A percentile compares a stretch with the other conserved stretches of the same genome.
Evolutionary conservation across 192 early-diverging fungal species (phyloP).

Genomic region (Podila minutissima): DNA sequence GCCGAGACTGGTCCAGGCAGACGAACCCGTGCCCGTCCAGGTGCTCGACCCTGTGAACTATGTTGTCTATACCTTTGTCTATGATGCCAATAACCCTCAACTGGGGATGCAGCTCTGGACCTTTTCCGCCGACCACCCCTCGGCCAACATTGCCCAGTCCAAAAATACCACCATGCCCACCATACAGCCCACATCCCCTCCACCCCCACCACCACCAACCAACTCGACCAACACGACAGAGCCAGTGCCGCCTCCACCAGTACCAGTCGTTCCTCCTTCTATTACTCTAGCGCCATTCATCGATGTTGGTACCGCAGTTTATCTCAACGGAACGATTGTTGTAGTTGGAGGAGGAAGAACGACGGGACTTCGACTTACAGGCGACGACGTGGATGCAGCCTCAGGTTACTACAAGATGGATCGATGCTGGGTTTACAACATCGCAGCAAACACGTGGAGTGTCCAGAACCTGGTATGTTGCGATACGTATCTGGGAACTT

Average conservation of each 20-base stretch:
- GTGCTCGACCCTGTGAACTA: constrained; percentile 13
- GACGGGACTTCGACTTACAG: constrained; percentile 2
- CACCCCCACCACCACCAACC: constrained; percentile 6
- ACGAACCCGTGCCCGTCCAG: constrained; percentile 30
- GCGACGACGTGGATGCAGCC: constrained; percentile 19
- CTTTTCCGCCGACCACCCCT: constrained; percentile 15
- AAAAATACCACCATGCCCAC: constrained; percentile 33
- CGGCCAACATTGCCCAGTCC: constrained; percentile 6
- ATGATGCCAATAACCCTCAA: constrained; percentile 33
- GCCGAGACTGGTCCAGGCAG: constrained; percentile 13
- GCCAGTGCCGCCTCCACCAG: background rate
- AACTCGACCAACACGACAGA: constrained; percentile 19
- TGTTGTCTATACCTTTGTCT: constrained; percentile 27
- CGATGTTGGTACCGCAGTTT: constrained; percentile 26
- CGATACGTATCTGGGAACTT: too few relatives aligned
- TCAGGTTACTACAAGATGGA: constrained; percentile 40
- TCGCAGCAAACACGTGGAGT: constrained; percentile 19
- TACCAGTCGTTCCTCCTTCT: background rate
- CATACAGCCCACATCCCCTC: constrained; percentile 5
- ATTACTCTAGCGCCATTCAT: constrained; percentile 25
- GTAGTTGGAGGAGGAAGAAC: constrained; percentile 36
- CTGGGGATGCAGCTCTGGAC: constrained; percentile 31
- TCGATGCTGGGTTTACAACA: constrained; percentile 34
- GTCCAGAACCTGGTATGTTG: constrained; percentile 20
- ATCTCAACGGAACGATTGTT: constrained; percentile 24